Conservation (phyloP, 805 yeast genomes). For the Yarrowia alimentaria region DNA sequence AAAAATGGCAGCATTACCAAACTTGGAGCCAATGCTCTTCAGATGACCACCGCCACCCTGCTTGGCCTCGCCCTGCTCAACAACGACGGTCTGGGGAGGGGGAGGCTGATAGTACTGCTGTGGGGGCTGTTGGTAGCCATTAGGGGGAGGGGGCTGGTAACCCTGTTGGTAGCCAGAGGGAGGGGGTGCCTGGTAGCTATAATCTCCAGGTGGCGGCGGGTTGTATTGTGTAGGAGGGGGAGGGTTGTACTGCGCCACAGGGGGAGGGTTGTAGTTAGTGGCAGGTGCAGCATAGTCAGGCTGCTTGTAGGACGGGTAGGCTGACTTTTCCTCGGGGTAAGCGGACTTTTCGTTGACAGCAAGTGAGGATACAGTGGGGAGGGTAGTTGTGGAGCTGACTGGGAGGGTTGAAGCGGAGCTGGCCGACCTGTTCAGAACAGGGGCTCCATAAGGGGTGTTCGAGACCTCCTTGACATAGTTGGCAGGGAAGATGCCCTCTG, state of each 20-base stretch:
- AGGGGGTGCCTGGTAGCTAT: slow-evolving; percentile 15
- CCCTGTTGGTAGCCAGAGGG: slow-evolving; percentile 30
- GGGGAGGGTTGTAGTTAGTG: slow-evolving; percentile 29
- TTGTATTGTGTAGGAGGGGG: slow-evolving; percentile 33
- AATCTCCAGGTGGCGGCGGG: slow-evolving; percentile 25
- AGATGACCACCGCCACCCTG: slow-evolving; percentile 30
- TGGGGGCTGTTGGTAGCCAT: slow-evolving; percentile 48
- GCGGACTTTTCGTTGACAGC: slow-evolving; percentile 8
- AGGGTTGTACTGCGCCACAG: slow-evolving; percentile 29
- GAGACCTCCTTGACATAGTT: slow-evolving; percentile 60
- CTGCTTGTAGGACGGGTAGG: slow-evolving; percentile 24
- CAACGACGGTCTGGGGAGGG: slow-evolving; percentile 31
- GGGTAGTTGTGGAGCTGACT: neutral
- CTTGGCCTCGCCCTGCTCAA: slow-evolving; percentile 32
- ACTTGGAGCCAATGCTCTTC: slow-evolving; percentile 69
- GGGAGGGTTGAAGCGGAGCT: slow-evolving; percentile 8
- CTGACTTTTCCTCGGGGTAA: slow-evolving; percentile 17
- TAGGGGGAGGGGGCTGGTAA: slow-evolving; percentile 31
- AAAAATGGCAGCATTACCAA: slow-evolving; percentile 90
- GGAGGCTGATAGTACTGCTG: slow-evolving; percentile 36
- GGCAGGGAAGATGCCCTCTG: slow-evolving; percentile 84
- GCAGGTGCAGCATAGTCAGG: slow-evolving; percentile 28
- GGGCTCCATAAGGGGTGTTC: slow-evolving; percentile 29
- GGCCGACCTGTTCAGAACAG: slow-evolving; percentile 29
- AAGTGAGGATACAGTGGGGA: neutral